A percentile compares a stretch with the other conserved stretches of the same genome.
Conservation (phyloP, 768 basidiomycete species). For the Sporobolomyces phaffii region DNA sequence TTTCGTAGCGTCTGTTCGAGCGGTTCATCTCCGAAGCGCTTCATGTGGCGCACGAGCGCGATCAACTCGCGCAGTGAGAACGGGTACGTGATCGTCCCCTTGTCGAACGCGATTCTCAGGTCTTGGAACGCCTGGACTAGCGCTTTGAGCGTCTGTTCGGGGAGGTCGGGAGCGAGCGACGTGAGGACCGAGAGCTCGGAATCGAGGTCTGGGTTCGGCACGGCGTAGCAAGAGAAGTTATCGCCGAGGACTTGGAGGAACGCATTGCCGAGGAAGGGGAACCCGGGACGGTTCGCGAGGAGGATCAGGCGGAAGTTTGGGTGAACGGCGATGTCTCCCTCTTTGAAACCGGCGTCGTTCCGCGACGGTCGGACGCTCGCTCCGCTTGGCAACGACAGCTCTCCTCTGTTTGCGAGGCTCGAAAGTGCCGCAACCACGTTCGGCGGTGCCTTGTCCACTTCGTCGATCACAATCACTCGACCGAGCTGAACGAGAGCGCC, state of each 20-base stretch:
- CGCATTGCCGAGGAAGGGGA: slow-evolving; percentile 27
- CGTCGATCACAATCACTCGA: slow-evolving; percentile 30
- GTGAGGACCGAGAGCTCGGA: slow-evolving; percentile 11
- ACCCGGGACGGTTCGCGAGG: slow-evolving; percentile 26
- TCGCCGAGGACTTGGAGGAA: slow-evolving; percentile 25
- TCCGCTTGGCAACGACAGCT: slow-evolving; percentile 27
- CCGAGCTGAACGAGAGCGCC: slow-evolving; percentile 12
- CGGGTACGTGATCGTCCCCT: slow-evolving; percentile 23
- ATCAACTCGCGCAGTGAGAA: slow-evolving; percentile 34
- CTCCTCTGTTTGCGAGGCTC: slow-evolving; percentile 31
- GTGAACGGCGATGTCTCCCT: slow-evolving; percentile 18
- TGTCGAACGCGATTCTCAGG: slow-evolving; percentile 21
- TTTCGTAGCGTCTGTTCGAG: slow-evolving; percentile 19
- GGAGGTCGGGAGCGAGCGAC: slow-evolving; percentile 24
- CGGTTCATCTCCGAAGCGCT: slow-evolving; percentile 13
- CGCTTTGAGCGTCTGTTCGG: neutral
- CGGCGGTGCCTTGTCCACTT: slow-evolving; percentile 32
- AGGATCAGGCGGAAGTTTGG: slow-evolving; percentile 32
- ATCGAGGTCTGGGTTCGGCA: slow-evolving; percentile 27
- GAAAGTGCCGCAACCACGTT: slow-evolving; percentile 18
- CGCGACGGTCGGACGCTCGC: slow-evolving; percentile 15
- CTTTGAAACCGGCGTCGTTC: neutral
- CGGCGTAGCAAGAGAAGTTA: slow-evolving; percentile 17
- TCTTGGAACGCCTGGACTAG: slow-evolving; percentile 20
- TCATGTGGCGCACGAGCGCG: slow-evolving; percentile 26